Evolutionary conservation across 1,284 basidiomycete genomes (phyloP).

Genomic region (Abortiporus biennis): DNA sequence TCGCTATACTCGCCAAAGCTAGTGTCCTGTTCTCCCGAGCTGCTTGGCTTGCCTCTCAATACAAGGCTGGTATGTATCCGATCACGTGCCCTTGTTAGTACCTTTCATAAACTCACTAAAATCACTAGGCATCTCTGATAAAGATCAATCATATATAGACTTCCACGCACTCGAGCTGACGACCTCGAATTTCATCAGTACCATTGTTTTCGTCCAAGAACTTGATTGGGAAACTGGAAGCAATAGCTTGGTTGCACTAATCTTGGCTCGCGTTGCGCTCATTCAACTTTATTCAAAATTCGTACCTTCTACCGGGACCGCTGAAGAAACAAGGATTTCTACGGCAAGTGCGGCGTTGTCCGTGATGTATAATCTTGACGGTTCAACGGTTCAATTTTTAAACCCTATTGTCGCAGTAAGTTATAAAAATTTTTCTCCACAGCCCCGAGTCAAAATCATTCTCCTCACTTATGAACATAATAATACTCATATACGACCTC

Average conservation of each 20-base stretch:
- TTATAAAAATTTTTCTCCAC: background rate
- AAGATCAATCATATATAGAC: background rate
- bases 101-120: background rate
- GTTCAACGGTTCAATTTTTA: background rate
- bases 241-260: background rate
- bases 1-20: constrained; percentile 3
- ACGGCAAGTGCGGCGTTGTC: constrained; percentile 1
- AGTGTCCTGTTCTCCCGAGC: background rate
- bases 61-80: background rate
- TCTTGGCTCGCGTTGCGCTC: constrained; percentile 5
- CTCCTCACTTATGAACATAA: background rate
- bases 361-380: background rate
- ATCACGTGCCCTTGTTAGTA: background rate
- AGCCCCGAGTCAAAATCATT: background rate
- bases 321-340: constrained; percentile 3
- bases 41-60: background rate
- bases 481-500: background rate
- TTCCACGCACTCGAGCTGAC: background rate
- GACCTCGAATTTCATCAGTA: too few species aligned
- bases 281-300: constrained; percentile 3
- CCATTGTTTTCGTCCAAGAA: too few species aligned
- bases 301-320: background rate
- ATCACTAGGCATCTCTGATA: background rate
- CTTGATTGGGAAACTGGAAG: too few species aligned
- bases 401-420: constrained; percentile 4